These are phyloP conservation scores for Schizochytrium sp. DNA, from an alignment of 108 stramenopile genomes.

Conservation along the genomic window DNA sequence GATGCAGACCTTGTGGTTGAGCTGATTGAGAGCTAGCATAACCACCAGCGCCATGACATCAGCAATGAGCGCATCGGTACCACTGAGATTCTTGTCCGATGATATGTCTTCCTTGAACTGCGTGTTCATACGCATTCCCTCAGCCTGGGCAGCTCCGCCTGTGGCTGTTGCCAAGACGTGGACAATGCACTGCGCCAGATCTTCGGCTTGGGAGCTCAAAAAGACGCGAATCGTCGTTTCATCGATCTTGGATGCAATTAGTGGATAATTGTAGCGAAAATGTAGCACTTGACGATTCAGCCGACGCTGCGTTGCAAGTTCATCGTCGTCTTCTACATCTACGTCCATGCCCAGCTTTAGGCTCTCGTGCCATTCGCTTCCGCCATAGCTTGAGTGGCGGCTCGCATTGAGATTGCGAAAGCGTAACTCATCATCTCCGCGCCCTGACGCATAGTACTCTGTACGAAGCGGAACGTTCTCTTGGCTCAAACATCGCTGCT, in stretches of 20 bases:
- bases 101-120: not conserved
- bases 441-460: no score
- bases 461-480: not conserved
- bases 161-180: not conserved
- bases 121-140: not conserved
- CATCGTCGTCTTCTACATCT: not conserved
- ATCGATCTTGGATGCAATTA: not conserved
- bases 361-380: not conserved
- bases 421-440: no score
- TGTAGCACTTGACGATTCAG: not conserved
- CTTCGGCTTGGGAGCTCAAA: not conserved
- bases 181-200: conserved; percentile 1
- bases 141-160: not conserved
- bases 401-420: not conserved
- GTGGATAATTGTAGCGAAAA: not conserved
- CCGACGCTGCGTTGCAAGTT: not conserved
- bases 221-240: conserved; percentile 12
- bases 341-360: not conserved
- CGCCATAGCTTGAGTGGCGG: not conserved
- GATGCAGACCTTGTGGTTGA: not conserved
- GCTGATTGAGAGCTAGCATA: not conserved
- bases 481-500: not conserved
- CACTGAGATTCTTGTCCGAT: not conserved
- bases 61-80: not conserved
- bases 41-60: not conserved